Percentiles rank a stretch among this genome's conserved stretches.
phyloP scores from a whole-genome alignment of 2,329 filamentous ascomycete genomes.

The Epichloe hybrida region DNA sequence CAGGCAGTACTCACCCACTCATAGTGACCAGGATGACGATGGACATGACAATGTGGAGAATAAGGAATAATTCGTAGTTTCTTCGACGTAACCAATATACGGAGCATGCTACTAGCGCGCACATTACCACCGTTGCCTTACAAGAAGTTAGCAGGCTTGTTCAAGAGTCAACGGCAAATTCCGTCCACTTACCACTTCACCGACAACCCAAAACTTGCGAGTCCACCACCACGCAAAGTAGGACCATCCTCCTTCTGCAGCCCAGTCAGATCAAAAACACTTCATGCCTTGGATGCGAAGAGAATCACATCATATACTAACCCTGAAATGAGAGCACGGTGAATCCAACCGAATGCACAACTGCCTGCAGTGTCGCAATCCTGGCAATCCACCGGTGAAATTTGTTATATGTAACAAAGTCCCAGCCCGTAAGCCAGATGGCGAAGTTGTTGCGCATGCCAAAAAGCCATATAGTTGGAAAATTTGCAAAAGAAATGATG shows the following conservation, averaged over 20 bases:
- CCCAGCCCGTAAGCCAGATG: slow-evolving; percentile 56
- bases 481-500: slow-evolving; percentile 48
- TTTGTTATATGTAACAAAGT: slow-evolving; percentile 50
- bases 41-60: slow-evolving; percentile 38
- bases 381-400: slow-evolving; percentile 56
- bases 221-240: slow-evolving; percentile 24
- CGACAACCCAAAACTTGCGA: slow-evolving; percentile 35
- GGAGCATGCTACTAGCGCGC: slow-evolving; percentile 30
- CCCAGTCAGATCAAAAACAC: neutral
- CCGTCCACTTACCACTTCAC: slow-evolving; percentile 25
- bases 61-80: slow-evolving; percentile 38
- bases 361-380: slow-evolving; percentile 45
- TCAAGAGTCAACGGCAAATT: neutral
- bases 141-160: neutral
- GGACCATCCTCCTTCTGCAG: slow-evolving; percentile 24
- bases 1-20: slow-evolving; percentile 29
- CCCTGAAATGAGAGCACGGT: slow-evolving; percentile 29
- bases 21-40: slow-evolving; percentile 35
- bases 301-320: slow-evolving; percentile 5
- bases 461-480: slow-evolving; percentile 54
- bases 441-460: slow-evolving; percentile 53
- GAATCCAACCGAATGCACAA: slow-evolving; percentile 50
- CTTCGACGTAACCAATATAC: slow-evolving; percentile 36
- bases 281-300: neutral
- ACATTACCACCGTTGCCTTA: slow-evolving; percentile 33